Evolutionary conservation across 495 filamentous ascomycete species (phyloP), one percentile per base, ranked within the genome.

Genomic region (Penicillium lagena): DNA sequence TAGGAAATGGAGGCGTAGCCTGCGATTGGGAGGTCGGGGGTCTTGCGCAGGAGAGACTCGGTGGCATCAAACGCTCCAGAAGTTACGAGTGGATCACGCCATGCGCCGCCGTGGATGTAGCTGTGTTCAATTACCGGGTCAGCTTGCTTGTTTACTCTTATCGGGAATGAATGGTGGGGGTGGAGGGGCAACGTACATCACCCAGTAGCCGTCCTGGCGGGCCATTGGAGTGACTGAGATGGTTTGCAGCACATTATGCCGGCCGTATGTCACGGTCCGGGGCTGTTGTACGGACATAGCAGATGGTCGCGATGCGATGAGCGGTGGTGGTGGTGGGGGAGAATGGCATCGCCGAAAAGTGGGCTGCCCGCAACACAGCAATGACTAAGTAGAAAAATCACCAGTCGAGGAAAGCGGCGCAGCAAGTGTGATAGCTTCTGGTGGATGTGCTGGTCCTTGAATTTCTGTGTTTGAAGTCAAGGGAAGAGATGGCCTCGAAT

Each of bases 41-140:
- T 55, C 32, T 56, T 41, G 42, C 70, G 59, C 14, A 84, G 68
- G 44, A 67, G 62, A 10, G 62, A 51, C 35, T 77, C 59, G 11
- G 73, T 66, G 5, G 71, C 64, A 15, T 60, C 49, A 47, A 84
- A 79, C n/a, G 66, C 65, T 7, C 66, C 47, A 12, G 77, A 63
- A 41, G 71, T 76, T 14, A 82, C 62, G 37, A 58, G 60, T 37
- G 89, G 89, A 56, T 95, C 89, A 45, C 86, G 79, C 86, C 87
- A 96, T 55, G 85, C 90, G 55, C 90, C 90, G 53, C 90, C 89
- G 67, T 95, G 90, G 60, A 95, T 83, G 67, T 80, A 90, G 54
- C 85, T 80, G 42, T n/a, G 9, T 27, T 9, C 17, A 12, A 22
- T 4, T 44, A 13, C 7, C 9, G 10, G 9, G 40, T 51, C 27